These are phyloP conservation scores for Tulasnella calospora DNA, from an alignment of 768 basidiomycete species.

Conservation along the genomic window DNA sequence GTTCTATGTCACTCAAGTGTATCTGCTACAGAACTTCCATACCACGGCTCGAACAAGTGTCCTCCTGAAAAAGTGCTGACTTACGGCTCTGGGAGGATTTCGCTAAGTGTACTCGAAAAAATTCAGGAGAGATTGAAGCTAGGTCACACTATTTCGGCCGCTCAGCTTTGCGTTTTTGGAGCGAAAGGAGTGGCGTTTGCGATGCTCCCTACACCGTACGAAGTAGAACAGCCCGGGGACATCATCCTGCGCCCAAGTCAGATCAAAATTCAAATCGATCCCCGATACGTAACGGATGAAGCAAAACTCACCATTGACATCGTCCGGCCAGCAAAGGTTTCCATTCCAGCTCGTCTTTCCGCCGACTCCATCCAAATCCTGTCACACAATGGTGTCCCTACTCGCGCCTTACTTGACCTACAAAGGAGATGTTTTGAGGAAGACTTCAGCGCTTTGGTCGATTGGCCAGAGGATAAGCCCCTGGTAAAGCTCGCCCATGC, in stretches of 20 bases:
- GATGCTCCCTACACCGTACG: not conserved
- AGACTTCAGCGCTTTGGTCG: not conserved
- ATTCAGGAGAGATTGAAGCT: not conserved
- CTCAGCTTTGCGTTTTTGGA: not conserved
- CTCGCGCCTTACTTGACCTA: not conserved
- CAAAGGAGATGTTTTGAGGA: not conserved
- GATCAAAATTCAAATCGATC: not conserved
- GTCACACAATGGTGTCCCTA: constrained; percentile 1
- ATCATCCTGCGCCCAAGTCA: constrained; percentile 5
- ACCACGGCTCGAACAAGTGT: not conserved
- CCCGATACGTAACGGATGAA: not conserved
- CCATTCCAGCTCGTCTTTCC: not conserved
- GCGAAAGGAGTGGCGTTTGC: not conserved
- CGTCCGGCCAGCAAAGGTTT: not conserved
- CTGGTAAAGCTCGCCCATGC: not conserved
- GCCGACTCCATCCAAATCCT: constrained; percentile 8
- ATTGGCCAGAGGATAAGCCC: not conserved
- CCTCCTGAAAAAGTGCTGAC: not conserved
- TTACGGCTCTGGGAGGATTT: not conserved
- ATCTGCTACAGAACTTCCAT: not conserved
- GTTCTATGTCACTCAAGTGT: not conserved
- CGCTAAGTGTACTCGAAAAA: not conserved
- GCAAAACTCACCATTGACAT: constrained; percentile 17
- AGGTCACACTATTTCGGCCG: not conserved
- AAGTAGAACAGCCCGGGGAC: not conserved